Base-by-base conservation (phyloP, 2,329 filamentous ascomycete species). In the Stenocarpella maydis region DNA sequence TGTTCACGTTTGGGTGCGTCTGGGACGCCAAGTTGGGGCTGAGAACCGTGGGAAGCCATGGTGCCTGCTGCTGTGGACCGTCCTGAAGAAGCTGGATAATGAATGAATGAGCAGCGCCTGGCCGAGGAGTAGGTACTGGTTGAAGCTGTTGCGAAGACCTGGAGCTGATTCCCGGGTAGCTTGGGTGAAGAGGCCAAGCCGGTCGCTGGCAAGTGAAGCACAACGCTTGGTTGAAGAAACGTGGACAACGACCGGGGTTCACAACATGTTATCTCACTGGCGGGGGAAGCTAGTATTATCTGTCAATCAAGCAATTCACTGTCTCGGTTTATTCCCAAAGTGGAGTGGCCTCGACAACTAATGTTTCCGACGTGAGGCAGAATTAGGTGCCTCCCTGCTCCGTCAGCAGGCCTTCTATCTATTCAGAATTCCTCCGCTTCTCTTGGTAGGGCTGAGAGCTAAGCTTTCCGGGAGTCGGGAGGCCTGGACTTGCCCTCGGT, bases 361-460 rank as follows among this genome's bases (percentile, higher is more conserved):
- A 19, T 34, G 10, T 10, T 61, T 28, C 55, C 4, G 19, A 15
- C 9, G 8, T 28, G 39, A 28, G 39, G 39, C 10, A 28, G 24
- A n/a, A 21, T 4, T 1, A 31, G 50, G 24, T 21, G 24, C 26
- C 21, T 31, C 21, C 31, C 24, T 45, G 15, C 24, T 17, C 31
- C 6, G 21, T 19, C 58, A 37, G 28, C 28, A 24, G 41, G 28
- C n/a, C 28, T n/a, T n/a, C n/a, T n/a, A n/a, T n/a, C n/a, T n/a
- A n/a, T n/a, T n/a, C n/a, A n/a, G 34, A 6, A 26, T 34, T 14
- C 26, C 45, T n/a, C 31, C 9, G 31, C 31, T 34, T 9, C 31
- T 34, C 31, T 34, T 49, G 58, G 58, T 64, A 67, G 68, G 65
- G 64, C 68, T 68, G 65, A 68, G 21, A 26, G 39, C 47, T 43